phyloP scores from a whole-genome alignment of 331 rosid species.

The Spiraea crenata region DNA sequence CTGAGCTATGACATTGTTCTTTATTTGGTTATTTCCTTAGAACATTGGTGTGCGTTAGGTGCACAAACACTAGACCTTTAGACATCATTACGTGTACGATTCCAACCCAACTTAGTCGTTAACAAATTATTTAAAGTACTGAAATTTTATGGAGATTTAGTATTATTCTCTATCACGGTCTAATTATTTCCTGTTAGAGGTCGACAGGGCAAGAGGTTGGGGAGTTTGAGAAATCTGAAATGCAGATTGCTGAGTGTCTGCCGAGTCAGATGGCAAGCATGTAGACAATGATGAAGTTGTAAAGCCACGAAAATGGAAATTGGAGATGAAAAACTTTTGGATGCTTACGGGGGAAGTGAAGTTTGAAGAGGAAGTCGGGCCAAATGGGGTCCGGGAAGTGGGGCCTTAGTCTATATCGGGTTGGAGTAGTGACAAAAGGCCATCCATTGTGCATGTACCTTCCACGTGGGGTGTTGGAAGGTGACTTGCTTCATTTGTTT shows the following conservation, averaged over 20 bases:
- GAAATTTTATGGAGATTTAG: not conserved
- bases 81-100: conserved; percentile 3
- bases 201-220: not conserved
- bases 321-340: not conserved
- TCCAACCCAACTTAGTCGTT: not conserved
- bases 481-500: not conserved
- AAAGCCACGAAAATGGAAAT: not conserved
- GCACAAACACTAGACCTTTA: not conserved
- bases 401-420: conserved; percentile 15
- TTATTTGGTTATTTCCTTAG: no score
- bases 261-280: not conserved
- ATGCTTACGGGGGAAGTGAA: not conserved
- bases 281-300: not conserved
- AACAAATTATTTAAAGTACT: not conserved
- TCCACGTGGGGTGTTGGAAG: conserved; percentile 12
- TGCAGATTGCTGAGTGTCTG: not conserved
- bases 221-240: not conserved
- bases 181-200: not conserved
- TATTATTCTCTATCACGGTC: not conserved
- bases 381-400: conserved; percentile 10
- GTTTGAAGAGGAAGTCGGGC: not conserved
- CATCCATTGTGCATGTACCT: conserved; percentile 28
- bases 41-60: not conserved
- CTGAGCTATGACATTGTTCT: no score
- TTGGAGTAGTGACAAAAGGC: conserved; percentile 10